Conservation (phyloP, 305 asterid genomes). For the Andrographis paniculata region DNA sequence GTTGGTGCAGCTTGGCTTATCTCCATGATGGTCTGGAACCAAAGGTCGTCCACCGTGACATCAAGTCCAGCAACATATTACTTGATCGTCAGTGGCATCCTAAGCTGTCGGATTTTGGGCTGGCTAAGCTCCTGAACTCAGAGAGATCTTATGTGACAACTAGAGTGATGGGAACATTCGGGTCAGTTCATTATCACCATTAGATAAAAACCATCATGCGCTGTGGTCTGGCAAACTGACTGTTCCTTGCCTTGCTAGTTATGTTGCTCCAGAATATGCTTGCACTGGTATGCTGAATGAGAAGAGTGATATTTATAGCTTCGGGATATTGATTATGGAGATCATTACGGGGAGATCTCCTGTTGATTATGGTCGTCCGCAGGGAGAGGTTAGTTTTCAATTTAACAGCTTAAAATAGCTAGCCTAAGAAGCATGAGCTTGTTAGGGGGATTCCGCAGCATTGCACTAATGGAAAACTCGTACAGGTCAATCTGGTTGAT, state of each 20-base stretch:
- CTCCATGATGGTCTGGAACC: too few species aligned
- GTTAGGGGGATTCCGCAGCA: neutral
- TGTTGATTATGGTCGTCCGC: slow-evolving; percentile 54
- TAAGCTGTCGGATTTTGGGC: slow-evolving; percentile 78
- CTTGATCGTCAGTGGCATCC: slow-evolving; percentile 64
- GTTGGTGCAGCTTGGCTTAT: slow-evolving; percentile 11
- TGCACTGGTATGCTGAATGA: slow-evolving; percentile 77
- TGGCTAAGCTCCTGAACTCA: slow-evolving; percentile 68
- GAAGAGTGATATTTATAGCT: slow-evolving; percentile 67
- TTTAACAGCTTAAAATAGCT: too few species aligned
- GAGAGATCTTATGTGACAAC: slow-evolving; percentile 64
- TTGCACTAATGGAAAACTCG: slow-evolving; percentile 8
- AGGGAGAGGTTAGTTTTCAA: slow-evolving; percentile 46
- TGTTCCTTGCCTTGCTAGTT: slow-evolving; percentile 27
- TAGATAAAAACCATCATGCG: neutral
- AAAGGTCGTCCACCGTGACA: too few species aligned
- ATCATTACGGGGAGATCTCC: slow-evolving; percentile 63
- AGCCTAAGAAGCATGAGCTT: neutral
- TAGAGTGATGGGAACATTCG: slow-evolving; percentile 79
- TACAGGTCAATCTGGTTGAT: slow-evolving; percentile 61
- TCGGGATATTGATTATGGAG: slow-evolving; percentile 72
- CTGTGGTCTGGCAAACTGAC: neutral
- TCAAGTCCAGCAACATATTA: slow-evolving; percentile 40
- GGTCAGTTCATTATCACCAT: slow-evolving; percentile 28
- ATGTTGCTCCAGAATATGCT: slow-evolving; percentile 78